Evolutionary conservation across 352 stramenopile genomes (phyloP).

Genomic region (Pythium utonaiense): DNA sequence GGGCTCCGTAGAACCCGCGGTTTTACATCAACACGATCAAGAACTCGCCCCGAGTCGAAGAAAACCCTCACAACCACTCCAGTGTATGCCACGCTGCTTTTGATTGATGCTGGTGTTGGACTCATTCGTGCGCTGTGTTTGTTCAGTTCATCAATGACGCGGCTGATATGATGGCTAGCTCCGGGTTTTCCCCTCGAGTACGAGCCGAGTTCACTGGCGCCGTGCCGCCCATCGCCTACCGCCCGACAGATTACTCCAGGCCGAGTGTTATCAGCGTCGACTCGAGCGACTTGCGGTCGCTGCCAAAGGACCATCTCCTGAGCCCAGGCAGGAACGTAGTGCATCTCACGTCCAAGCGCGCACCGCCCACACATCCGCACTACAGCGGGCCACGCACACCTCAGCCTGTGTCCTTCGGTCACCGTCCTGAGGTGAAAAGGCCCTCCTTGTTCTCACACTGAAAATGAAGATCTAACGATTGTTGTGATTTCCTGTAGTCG

Average conservation of each 20-base stretch:
- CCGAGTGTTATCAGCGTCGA: slow-evolving; percentile 57
- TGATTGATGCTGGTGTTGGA: not conserved
- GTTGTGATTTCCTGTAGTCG: slow-evolving; percentile 45
- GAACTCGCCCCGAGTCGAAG: slow-evolving; percentile 34
- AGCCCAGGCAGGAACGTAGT: slow-evolving; percentile 17
- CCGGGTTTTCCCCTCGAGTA: slow-evolving; percentile 36
- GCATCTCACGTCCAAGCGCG: slow-evolving; percentile 19
- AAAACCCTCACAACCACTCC: slow-evolving; percentile 75
- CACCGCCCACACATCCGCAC: slow-evolving; percentile 21
- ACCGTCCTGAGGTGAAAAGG: slow-evolving; percentile 49
- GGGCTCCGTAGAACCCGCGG: slow-evolving; percentile 61
- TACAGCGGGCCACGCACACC: slow-evolving; percentile 37
- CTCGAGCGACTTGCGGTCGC: slow-evolving; percentile 32
- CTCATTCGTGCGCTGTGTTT: not conserved
- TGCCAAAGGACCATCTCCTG: slow-evolving; percentile 16
- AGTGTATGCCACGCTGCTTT: slow-evolving; percentile 36
- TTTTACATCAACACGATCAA: slow-evolving; percentile 62
- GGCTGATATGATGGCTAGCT: slow-evolving; percentile 57
- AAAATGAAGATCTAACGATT: not conserved
- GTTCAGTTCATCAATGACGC: slow-evolving; percentile 65
- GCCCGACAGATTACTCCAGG: slow-evolving; percentile 32
- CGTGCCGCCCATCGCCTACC: slow-evolving; percentile 37
- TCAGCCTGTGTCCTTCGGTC: slow-evolving; percentile 62
- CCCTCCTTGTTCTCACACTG: too few species aligned
- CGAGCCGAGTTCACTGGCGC: slow-evolving; percentile 51